A percentile compares a stretch with the other conserved stretches of the same genome.
These are phyloP conservation scores for Trichoderma sp. DNA, from an alignment of 2,329 filamentous ascomycete species.

Conservation along the genomic window DNA sequence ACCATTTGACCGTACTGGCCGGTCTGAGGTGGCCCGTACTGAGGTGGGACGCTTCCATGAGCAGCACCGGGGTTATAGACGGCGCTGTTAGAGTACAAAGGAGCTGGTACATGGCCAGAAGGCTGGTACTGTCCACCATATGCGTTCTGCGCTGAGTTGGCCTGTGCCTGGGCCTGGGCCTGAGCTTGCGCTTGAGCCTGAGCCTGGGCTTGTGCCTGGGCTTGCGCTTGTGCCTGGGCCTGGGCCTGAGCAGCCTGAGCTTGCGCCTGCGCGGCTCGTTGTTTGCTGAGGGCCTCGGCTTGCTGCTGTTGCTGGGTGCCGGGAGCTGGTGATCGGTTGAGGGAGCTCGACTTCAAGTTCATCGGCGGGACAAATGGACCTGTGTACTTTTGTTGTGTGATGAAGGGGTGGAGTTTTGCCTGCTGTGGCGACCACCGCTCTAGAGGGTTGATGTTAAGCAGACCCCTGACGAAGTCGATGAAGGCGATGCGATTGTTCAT, in stretches of 20 bases:
- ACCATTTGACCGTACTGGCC: slow-evolving; percentile 71
- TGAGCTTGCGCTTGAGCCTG: slow-evolving; percentile 44
- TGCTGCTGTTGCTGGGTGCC: slow-evolving; percentile 95
- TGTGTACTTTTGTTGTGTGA: slow-evolving; percentile 96
- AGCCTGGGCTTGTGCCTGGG: slow-evolving; percentile 65
- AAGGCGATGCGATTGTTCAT: slow-evolving; percentile 98
- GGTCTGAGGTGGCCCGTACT: slow-evolving; percentile 69
- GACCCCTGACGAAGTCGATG: slow-evolving; percentile 93
- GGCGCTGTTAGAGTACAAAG: slow-evolving; percentile 78
- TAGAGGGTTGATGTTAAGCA: slow-evolving; percentile 91
- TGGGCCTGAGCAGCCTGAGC: slow-evolving; percentile 50
- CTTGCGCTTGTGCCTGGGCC: slow-evolving; percentile 49
- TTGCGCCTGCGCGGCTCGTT: slow-evolving; percentile 69
- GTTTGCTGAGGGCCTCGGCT: slow-evolving; percentile 90
- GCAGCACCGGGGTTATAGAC: slow-evolving; percentile 66
- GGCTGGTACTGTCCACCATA: slow-evolving; percentile 57
- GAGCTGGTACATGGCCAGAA: slow-evolving; percentile 51
- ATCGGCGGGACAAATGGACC: slow-evolving; percentile 95
- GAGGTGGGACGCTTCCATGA: slow-evolving; percentile 57
- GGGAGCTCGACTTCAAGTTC: slow-evolving; percentile 85
- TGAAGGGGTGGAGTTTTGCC: slow-evolving; percentile 95
- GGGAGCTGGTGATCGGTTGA: slow-evolving; percentile 84
- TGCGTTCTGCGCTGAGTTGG: slow-evolving; percentile 53
- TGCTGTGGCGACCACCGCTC: slow-evolving; percentile 98
- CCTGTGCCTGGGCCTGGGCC: slow-evolving; percentile 63